Evolutionary conservation across 2,329 filamentous ascomycete species (phyloP).

Genomic region (Phialophora verrucosa): DNA sequence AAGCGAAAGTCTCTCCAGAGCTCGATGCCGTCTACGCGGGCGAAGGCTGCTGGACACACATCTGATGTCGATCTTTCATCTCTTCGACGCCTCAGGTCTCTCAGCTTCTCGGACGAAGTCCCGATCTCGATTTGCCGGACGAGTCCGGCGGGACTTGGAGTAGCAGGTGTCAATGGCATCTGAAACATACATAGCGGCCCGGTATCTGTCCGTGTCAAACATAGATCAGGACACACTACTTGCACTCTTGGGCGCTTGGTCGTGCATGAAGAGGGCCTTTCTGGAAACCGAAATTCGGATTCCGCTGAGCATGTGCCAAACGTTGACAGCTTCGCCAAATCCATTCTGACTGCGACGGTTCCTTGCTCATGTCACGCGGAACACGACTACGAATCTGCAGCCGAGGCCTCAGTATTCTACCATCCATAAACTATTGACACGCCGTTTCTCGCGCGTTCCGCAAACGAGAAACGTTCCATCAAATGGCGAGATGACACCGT

Average conservation of each 20-base stretch:
- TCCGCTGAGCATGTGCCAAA: neutral
- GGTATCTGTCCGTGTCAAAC: neutral
- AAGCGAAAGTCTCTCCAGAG: slow-evolving; percentile 13
- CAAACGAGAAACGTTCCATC: slow-evolving; percentile 7
- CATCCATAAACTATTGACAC: slow-evolving; percentile 16
- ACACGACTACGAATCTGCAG: neutral
- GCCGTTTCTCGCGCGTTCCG: slow-evolving; percentile 8
- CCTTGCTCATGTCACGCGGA: neutral
- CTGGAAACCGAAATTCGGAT: neutral
- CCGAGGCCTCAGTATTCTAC: neutral
- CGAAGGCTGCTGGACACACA: slow-evolving; percentile 2
- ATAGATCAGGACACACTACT: neutral
- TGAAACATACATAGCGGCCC: neutral
- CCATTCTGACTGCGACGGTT: neutral
- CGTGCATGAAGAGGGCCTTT: neutral
- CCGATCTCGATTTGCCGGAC: neutral
- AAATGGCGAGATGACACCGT: neutral
- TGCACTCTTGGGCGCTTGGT: neutral
- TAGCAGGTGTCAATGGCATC: neutral
- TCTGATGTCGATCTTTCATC: slow-evolving; percentile 10
- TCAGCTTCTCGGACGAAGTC: neutral
- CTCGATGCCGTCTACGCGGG: neutral
- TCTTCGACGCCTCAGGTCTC: neutral
- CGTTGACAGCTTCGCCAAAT: neutral
- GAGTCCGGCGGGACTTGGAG: neutral